Conservation (phyloP, 2,329 filamentous ascomycete species). For the Aspergillus thermomutatus region DNA sequence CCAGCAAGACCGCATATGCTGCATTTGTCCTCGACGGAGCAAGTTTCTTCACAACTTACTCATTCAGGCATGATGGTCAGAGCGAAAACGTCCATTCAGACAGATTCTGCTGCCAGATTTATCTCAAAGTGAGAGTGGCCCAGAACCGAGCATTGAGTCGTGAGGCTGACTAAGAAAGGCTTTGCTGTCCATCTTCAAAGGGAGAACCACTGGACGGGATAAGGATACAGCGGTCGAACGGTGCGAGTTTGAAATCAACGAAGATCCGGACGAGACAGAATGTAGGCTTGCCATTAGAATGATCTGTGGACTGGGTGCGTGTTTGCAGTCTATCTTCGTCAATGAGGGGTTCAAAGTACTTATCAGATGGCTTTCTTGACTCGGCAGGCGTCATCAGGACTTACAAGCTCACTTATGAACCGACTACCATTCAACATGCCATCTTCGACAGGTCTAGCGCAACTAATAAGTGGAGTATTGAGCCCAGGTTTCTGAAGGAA, state of each 20-base stretch:
- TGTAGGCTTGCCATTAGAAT: slow-evolving; percentile 61
- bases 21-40: slow-evolving; percentile 55
- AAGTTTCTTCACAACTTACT: slow-evolving; percentile 57
- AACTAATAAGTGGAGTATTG: slow-evolving; percentile 58
- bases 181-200: slow-evolving; percentile 62
- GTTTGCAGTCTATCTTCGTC: not conserved
- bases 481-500: slow-evolving; percentile 55
- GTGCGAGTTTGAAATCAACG: slow-evolving; percentile 60
- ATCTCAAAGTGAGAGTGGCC: slow-evolving; percentile 49
- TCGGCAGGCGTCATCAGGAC: slow-evolving; percentile 58
- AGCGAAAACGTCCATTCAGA: slow-evolving; percentile 34
- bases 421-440: slow-evolving; percentile 60
- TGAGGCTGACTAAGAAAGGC: slow-evolving; percentile 32
- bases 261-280: slow-evolving; percentile 53
- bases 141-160: not conserved
- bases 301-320: slow-evolving; percentile 57
- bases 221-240: slow-evolving; percentile 59
- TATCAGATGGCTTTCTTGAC: not conserved
- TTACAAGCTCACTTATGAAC: slow-evolving; percentile 63
- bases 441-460: slow-evolving; percentile 58
- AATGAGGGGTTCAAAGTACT: slow-evolving; percentile 4
- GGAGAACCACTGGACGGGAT: slow-evolving; percentile 53
- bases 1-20: slow-evolving; percentile 62
- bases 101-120: slow-evolving; percentile 58
- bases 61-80: slow-evolving; percentile 43